These are phyloP conservation scores for Pythium dissimile DNA, from an alignment of 352 stramenopile species.

Conservation along the genomic window DNA sequence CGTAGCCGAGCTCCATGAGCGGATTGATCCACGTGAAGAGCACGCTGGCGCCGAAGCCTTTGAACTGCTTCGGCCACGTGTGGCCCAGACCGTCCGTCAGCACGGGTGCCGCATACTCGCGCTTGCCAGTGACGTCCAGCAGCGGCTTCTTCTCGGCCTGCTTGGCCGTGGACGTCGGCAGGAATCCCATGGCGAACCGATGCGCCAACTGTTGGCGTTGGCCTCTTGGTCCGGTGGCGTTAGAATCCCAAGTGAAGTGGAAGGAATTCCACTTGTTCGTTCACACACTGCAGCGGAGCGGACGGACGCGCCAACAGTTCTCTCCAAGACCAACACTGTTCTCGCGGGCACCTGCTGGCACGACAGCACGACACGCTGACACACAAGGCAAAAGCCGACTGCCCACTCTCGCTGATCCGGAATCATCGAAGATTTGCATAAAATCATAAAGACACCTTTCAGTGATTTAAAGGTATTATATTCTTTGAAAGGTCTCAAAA, in stretches of 20 bases:
- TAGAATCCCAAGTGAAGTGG: conserved; percentile 5
- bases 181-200: background rate
- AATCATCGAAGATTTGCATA: conserved; percentile 4
- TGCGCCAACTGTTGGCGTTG: no score
- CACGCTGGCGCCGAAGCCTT: conserved; percentile 42
- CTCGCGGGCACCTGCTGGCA: conserved; percentile 9
- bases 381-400: conserved; percentile 21
- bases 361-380: background rate
- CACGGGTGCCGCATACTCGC: background rate
- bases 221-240: no score
- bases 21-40: conserved; percentile 31
- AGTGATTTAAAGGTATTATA: no score
- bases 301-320: background rate
- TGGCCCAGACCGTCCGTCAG: conserved; percentile 1
- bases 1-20: conserved; percentile 82
- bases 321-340: no score
- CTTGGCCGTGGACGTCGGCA: background rate
- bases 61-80: conserved; percentile 39
- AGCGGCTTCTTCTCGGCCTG: conserved; percentile 27
- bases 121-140: conserved; percentile 12
- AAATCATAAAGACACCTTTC: no score
- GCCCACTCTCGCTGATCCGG: background rate
- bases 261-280: conserved; percentile 8
- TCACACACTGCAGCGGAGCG: conserved; percentile 1
- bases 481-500: no score